phyloP scores from a whole-genome alignment of 257 asterid species.

The Forsythia suspensa region DNA sequence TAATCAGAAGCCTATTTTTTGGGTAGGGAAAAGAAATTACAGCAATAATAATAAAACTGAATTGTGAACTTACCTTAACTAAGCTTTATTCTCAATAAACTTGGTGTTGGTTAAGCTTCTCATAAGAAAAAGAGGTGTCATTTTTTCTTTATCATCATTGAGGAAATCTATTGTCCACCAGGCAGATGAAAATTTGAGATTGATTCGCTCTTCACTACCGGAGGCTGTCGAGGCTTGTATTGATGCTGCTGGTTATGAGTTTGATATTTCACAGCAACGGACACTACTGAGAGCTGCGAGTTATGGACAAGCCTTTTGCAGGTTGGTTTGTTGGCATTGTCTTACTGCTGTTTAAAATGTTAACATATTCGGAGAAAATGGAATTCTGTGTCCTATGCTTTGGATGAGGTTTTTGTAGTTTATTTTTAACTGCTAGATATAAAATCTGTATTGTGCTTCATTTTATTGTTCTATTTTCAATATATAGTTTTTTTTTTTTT shows the following conservation, averaged over 20 bases:
- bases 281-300: constrained; percentile 89
- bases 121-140: background rate
- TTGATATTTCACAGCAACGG: constrained; percentile 76
- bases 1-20: background rate
- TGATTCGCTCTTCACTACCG: constrained; percentile 78
- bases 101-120: background rate
- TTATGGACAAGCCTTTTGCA: constrained; percentile 97
- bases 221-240: constrained; percentile 95
- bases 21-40: constrained; percentile 14
- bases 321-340: constrained; percentile 49
- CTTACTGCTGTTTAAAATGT: constrained; percentile 14
- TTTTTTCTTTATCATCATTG: background rate
- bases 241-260: constrained; percentile 95
- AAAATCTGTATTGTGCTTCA: background rate
- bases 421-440: background rate
- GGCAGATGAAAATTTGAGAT: constrained; percentile 98
- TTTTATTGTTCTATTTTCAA: background rate
- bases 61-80: constrained; percentile 3
- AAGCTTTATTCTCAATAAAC: background rate
- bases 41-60: constrained; percentile 5
- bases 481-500: background rate
- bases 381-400: constrained; percentile 7
- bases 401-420: background rate
- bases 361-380: background rate
- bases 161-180: constrained; percentile 34